Percentiles rank a stretch among this genome's conserved stretches.
Evolutionary conservation across 83 land plant species (phyloP).

Genomic region (Larix sibirica): DNA sequence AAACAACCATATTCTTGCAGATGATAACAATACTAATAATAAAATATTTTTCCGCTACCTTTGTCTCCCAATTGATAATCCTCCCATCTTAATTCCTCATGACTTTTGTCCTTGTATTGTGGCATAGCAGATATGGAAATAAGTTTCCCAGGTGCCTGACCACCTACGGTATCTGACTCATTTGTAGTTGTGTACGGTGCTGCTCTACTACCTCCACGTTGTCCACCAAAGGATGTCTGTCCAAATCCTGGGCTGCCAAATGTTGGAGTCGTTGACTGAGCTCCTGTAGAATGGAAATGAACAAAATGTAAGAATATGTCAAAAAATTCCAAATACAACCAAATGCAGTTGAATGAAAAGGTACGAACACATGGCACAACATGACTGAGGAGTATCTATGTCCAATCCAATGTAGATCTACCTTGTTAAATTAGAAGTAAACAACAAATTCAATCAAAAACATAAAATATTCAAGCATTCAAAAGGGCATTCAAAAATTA

Average conservation of each 20-base stretch:
- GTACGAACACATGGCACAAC: neutral
- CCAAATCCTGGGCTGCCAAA: slow-evolving; percentile 69
- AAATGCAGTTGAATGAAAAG: neutral
- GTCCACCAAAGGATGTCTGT: slow-evolving; percentile 54
- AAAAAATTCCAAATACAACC: neutral
- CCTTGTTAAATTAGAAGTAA: neutral
- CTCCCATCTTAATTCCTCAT: slow-evolving; percentile 85
- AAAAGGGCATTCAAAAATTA: neutral
- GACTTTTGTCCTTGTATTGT: slow-evolving; percentile 82
- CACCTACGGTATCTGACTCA: slow-evolving; percentile 48
- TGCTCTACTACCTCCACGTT: slow-evolving; percentile 69
- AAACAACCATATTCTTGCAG: neutral
- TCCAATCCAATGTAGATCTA: neutral
- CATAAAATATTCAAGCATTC: neutral
- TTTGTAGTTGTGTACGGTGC: slow-evolving; percentile 54
- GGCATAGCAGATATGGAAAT: slow-evolving; percentile 88
- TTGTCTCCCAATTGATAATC: slow-evolving; percentile 83
- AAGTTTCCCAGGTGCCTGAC: slow-evolving; percentile 58
- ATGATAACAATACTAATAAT: neutral
- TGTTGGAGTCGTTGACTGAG: slow-evolving; percentile 56
- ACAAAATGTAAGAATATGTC: neutral
- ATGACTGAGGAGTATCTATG: neutral
- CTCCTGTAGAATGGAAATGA: slow-evolving; percentile 28
- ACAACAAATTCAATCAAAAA: neutral
- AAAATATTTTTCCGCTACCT: slow-evolving; percentile 29